Base-by-base conservation (phyloP, 192 early-diverging fungal genomes). In the Coemansia furcata region DNA sequence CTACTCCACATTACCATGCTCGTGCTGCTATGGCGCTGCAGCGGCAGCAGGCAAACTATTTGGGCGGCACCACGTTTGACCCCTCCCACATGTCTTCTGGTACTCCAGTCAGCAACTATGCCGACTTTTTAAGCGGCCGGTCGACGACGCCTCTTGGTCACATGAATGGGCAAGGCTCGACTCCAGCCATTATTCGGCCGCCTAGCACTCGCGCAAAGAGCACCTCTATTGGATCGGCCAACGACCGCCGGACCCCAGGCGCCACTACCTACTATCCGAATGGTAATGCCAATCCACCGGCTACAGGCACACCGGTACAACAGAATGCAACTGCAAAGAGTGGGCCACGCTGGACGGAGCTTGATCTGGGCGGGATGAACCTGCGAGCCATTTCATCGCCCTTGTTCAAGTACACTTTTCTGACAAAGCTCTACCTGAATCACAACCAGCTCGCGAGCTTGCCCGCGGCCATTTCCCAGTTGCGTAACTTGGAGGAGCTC, bases 291-390 rank as follows among this genome's bases (percentile, higher is more conserved):
- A 66, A 60, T 26, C 46, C 74, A 23, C 60, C 65, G 4, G 39
- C 71, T 19, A 35, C 40, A 29, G 65, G 55, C 62, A 44, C 68
- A 47, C 38, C 73, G n/a, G 40, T 62, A 74, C 69, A 74, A 62
- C 35, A 71, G 76, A n/a, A 60, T 66, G 21, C 62, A 30, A 70
- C 66, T 35, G 57, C 42, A 11, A 66, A 71, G 58, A 37, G 58
- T 8, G 72, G 57, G 35, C 60, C 67, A 29, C 81, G 86, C 52
- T 99, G 97, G 97, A 90, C 90, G 0, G 86, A 87, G 11, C 76
- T 99, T 26, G 97, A 99, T 74, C 73, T 99, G 62, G 95, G 95
- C n/a, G 95, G 97, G 32, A 96, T 99, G 95, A 89, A 84, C 5
- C 87, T 99, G 30, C 90, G 92, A 59, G 94, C 90, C 60, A 77